phyloP scores from a whole-genome alignment of 352 stramenopile genomes.

The Globisporangium parvum region DNA sequence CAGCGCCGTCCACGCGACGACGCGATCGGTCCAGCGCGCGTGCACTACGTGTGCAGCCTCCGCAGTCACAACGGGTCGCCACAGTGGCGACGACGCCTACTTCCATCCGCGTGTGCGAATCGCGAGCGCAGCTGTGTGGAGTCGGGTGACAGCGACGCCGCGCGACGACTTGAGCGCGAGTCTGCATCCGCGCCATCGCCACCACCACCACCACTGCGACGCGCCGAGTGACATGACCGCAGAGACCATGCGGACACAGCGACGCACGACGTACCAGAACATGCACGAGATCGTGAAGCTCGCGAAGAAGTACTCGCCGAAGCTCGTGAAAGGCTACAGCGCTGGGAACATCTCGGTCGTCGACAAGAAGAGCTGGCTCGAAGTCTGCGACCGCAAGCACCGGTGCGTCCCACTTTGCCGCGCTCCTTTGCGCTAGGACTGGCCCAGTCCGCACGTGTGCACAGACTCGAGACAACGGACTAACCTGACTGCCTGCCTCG shows the following conservation, averaged over 20 bases:
- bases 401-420: slow-evolving; percentile 31
- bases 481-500: not conserved
- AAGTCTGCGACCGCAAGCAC: slow-evolving; percentile 86
- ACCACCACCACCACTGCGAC: not conserved
- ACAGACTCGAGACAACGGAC: not conserved
- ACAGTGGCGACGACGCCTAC: slow-evolving; percentile 2
- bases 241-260: slow-evolving; percentile 67
- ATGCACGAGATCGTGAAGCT: slow-evolving; percentile 88
- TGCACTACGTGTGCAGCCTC: slow-evolving; percentile 3
- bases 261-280: slow-evolving; percentile 76
- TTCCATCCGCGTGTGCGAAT: not conserved
- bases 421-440: not conserved
- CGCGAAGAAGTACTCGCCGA: slow-evolving; percentile 85
- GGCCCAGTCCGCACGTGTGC: not conserved
- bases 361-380: slow-evolving; percentile 89
- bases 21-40: not conserved
- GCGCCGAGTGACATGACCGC: slow-evolving; percentile 41
- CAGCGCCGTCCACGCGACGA: not conserved
- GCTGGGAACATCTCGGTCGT: slow-evolving; percentile 87
- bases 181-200: not conserved
- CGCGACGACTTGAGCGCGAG: not conserved
- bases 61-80: not conserved
- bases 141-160: not conserved
- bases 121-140: slow-evolving; percentile 2
- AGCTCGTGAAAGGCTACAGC: slow-evolving; percentile 86